Conservation (phyloP, 2,329 filamentous ascomycete species). For the Colletotrichum cordylinicola region DNA sequence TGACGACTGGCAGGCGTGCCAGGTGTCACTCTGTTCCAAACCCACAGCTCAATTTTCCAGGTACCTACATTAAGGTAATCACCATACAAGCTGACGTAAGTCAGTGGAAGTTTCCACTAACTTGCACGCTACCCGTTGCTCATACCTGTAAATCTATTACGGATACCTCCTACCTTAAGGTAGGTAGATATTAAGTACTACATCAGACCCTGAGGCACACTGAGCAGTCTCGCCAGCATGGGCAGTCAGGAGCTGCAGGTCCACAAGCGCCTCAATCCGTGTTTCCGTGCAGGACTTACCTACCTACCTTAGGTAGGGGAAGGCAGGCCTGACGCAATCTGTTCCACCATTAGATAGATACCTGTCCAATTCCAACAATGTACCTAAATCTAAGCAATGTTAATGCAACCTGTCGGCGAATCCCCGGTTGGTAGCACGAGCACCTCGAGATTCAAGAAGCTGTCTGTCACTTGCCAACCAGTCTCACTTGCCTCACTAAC, state of each 20-base stretch:
- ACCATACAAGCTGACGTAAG: background rate
- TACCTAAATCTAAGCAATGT: background rate
- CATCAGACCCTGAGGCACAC: background rate
- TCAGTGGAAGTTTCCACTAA: background rate
- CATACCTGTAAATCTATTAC: background rate
- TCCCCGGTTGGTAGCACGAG: background rate
- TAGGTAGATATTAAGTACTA: background rate
- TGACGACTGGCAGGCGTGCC: background rate
- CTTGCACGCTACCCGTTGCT: background rate
- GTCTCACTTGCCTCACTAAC: background rate
- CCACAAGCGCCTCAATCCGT: background rate
- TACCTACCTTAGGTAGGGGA: background rate
- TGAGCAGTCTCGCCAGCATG: background rate
- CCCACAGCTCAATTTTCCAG: background rate
- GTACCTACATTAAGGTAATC: background rate
- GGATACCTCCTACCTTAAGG: background rate
- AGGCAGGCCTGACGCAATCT: background rate
- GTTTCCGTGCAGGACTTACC: background rate
- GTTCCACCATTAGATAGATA: background rate
- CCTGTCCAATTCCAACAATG: background rate
- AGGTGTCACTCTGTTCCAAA: background rate
- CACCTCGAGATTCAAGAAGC: background rate
- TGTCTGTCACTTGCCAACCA: background rate
- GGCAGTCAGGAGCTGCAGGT: background rate
- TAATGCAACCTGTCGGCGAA: background rate